Evolutionary conservation across 2,329 filamentous ascomycete genomes (phyloP), one percentile per base, ranked within the genome.

Genomic region (Aspergillaceae sp.): DNA sequence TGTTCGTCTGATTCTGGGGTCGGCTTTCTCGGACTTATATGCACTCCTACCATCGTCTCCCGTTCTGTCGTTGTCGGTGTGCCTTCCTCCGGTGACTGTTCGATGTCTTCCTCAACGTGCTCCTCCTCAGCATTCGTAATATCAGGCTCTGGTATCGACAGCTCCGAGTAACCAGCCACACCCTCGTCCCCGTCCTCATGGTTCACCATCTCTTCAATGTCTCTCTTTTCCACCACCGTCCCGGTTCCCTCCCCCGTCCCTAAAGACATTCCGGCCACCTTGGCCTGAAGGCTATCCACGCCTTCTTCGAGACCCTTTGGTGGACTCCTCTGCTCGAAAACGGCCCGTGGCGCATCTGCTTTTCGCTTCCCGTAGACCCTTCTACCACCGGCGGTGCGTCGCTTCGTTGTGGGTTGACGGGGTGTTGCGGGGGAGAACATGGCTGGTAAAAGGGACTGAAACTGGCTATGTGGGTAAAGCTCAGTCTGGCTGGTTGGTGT

Each of bases 301-400:
- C 10, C 40, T 29, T 55, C 51, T 5, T 49, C 10, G 3, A 47
- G 44, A 3, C 9, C 38, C 37, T 51, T 59, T 4, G 45, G 46
- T 7, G 59, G 60, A 42, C 63, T 63, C 28, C 52, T 52, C 11
- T 65, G 51, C 9, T 64, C 64, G 10, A 68, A 60, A 1, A 67
- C 64, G 3, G 65, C 63, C n/a, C 59, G 53, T 0, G 66, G 59
- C 2, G 64, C 61, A 50, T 67, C 61, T 11, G 50, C 56, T 33
- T 53, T 57, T 41, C 59, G 52, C 42, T 67, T 66, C 8, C 65
- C 66, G 35, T 67, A 67, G 7, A 68, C 65, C 46, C 54, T 60
- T 42, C 59, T 54, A 19, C 62, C 59, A 5, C 58, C 50, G 28
- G 54, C 49, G 1, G 52, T 44, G 29, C 53, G 56, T 41, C 58